Base-by-base conservation (phyloP, 2,329 filamentous ascomycete genomes). In the Moelleriella libera region DNA sequence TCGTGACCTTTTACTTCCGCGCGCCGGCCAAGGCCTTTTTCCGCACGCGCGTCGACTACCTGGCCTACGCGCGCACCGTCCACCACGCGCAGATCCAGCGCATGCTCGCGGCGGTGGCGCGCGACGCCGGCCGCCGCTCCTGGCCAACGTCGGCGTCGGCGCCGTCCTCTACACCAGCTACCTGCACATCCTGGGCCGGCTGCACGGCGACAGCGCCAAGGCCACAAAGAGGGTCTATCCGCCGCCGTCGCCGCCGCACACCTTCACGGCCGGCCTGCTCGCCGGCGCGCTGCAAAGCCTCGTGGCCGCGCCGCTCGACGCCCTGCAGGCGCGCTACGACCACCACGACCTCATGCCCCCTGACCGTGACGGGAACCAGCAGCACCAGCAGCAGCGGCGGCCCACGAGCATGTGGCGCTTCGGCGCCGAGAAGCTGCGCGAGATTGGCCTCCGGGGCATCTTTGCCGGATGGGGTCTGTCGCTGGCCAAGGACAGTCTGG, bases 1-100 rank as follows among this genome's bases (percentile, higher is more conserved):
- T 88, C 57, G 76, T 95, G 47, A 83, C 88, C 29, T 95, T 95
- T 57, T 96, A 94, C 67, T 96, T 95, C 61, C 76, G 88, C 48
- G 87, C 88, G 0, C 89, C 89, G 1, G 85, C 88, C 47, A 95
- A 95, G 66, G 85, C 88, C 12, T 96, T 96, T 62, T 94, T 96
- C 66, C 79, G 87, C 51, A 89, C 86, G 1, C 73, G 89, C 49
- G 88, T 96, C 53, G 89, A 96, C 69, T 95, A 88, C 54, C 70
- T 80, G 14, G 75, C 75, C 2, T 80, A 78, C 51, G 76, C 75
- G 3, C 68, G 76, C 30, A 69, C 62, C 12, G 59, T 78, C 3
- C 73, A 77, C 51, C 63, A 74, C 52, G 66, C 70, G 37, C 69
- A 71, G 49, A 63, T 61, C 1, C 56, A 64, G 45, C 49, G 60